Evolutionary conservation across 1,139 yeast genomes (phyloP), one percentile per base, ranked within the genome.

Genomic region (Pichia sp.): DNA sequence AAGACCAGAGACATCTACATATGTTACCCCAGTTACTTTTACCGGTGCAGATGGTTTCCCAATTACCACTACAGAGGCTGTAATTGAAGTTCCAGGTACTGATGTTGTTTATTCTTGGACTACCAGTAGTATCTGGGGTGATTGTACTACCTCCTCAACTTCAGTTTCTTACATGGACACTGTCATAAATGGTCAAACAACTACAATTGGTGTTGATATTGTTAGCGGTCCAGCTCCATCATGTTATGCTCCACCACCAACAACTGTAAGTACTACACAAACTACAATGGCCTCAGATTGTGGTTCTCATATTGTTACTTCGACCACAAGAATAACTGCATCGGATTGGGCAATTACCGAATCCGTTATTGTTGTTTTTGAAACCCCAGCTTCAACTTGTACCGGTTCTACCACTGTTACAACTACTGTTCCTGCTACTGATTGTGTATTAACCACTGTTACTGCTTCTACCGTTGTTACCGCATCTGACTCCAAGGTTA

Each of bases 91-190:
- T 38, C 49, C 49, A 7, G 40, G 33, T 25, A 37, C 44, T 2
- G 28, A 32, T 31, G 40, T 18, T 29, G 36, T 41, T 31, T 34
- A 31, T 35, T 40, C 48, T n/a, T 45, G 48, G 48, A n/a, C 39
- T 3, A 45, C 43, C 5, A 25, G 5, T 25, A 33, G 26, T 29
- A 7, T 26, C 7, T 29, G 27, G 4, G 29, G 34, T 29, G 39
- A 29, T n/a, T 42, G 44, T 34, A 26, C 30, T 26, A 34, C 32
- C 5, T 25, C 40, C 5, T 25, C 27, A 11, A 29, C 28, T 37
- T 18, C 38, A 3, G 31, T 41, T 6, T 8, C 35, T n/a, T n/a
- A 27, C 31, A 7, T 26, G 5, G 25, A 2, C 9, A 37, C 34
- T n/a, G 25, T 27, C 7, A 5, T 31, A 5, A 11, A 25, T 26